phyloP scores from a whole-genome alignment of 2,329 filamentous ascomycete genomes.

The Sporothrix globosa region DNA sequence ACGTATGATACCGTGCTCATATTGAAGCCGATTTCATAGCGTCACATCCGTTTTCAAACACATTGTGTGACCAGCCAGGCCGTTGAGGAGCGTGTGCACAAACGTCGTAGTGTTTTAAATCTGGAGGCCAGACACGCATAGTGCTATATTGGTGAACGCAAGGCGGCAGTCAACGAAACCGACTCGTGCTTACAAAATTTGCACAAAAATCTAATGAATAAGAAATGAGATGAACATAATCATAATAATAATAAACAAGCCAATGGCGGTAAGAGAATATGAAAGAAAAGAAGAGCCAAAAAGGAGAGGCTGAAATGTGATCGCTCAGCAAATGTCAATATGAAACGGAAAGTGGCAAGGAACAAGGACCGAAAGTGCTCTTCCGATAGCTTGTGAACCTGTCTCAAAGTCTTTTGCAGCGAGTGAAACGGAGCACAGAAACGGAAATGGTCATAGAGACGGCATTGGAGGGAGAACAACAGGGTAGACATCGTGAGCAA shows the following conservation, averaged over 20 bases:
- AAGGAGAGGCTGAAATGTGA: background rate
- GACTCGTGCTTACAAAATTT: background rate
- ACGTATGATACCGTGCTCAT: background rate
- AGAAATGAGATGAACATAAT: no score
- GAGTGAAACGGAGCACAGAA: slow-evolving; percentile 19
- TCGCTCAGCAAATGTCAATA: slow-evolving; percentile 13
- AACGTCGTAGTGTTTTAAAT: background rate
- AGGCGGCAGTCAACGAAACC: background rate
- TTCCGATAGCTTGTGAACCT: background rate
- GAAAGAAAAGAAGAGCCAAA: background rate
- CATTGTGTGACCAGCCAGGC: no score
- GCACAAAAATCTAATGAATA: background rate
- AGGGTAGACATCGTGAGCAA: background rate
- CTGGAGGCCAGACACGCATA: background rate
- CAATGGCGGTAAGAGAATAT: background rate
- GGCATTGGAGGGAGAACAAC: background rate
- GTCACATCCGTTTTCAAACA: background rate
- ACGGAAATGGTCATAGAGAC: no score
- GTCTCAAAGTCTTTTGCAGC: background rate
- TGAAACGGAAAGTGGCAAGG: slow-evolving; percentile 17
- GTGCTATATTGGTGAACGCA: background rate
- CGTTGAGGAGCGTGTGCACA: background rate
- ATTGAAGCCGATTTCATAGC: background rate
- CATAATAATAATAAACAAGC: background rate
- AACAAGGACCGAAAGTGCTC: background rate